phyloP scores from a whole-genome alignment of 345 rosid genomes.

The Laguncularia racemosa region DNA sequence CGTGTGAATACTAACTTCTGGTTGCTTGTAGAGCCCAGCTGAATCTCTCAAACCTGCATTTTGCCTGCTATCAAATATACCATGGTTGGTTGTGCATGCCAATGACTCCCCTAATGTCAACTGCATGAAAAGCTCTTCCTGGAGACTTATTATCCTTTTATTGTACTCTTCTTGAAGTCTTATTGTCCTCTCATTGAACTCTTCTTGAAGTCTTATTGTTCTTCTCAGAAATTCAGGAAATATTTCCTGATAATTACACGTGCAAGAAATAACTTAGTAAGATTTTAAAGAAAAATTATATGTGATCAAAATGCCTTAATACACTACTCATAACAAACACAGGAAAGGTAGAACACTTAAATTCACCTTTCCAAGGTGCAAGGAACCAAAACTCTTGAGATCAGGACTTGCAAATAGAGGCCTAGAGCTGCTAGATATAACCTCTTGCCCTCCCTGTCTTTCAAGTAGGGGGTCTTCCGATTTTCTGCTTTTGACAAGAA shows the following conservation, averaged over 20 bases:
- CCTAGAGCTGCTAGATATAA: background rate
- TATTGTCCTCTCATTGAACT: background rate
- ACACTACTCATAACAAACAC: no score
- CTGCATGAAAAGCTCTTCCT: background rate
- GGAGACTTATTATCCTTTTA: background rate
- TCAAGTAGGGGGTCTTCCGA: background rate
- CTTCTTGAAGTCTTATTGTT: constrained; percentile 1
- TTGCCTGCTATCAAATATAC: background rate
- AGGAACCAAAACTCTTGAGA: background rate
- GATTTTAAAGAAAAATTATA: background rate
- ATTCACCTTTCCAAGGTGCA: constrained; percentile 13
- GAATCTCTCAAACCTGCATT: background rate
- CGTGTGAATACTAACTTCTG: background rate
- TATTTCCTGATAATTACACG: constrained; percentile 12
- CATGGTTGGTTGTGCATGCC: background rate
- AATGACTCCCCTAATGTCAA: background rate
- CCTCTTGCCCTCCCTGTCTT: constrained; percentile 1
- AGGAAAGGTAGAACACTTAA: background rate
- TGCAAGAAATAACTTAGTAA: background rate
- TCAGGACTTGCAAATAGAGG: background rate
- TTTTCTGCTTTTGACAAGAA: no score
- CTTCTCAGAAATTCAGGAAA: constrained; percentile 9
- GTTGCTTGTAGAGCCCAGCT: constrained; percentile 1
- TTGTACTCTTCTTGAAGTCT: background rate
- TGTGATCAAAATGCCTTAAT: background rate